Base-by-base conservation (phyloP, 2,329 filamentous ascomycete species). In the Penicillium sp. region DNA sequence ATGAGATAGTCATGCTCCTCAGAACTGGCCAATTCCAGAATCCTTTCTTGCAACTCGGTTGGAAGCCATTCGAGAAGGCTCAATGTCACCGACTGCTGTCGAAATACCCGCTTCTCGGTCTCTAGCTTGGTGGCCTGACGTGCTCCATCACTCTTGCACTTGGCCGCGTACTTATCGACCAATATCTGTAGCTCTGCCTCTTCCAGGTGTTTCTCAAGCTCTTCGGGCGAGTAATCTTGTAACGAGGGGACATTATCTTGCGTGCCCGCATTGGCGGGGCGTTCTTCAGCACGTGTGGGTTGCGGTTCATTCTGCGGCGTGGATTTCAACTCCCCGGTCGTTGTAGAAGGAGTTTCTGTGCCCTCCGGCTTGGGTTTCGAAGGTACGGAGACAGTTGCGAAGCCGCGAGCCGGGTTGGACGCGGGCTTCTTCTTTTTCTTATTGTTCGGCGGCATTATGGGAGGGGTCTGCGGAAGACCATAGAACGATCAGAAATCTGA, bases 391-490 rank as follows among this genome's bases (percentile, higher is more conserved):
- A 89, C 95, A 4, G 93, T 98, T 57, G 92, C 89, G 73, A 96
- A 95, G 15, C 91, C 93, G 69, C 93, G 81, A 33, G 90, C 89
- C 52, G 91, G 89, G 71, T 96, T 97, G 28, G 86, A 82, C 24
- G 82, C 81, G 47, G 87, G 80, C 80, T 96, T 97, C 78, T 89
- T 95, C 76, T 96, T 95, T 75, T 95, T 95, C 72, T 89, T 87
- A 54, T 88, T 87, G 54, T 77, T 75, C 12, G 73, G 66, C 33
- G 87, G 86, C 88, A 92, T 92, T 42, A 32, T 57, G 46, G n/a
- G 24, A 32, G 40, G 55, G 32, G 23, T 49, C 53, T 56, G 46
- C 18, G 6, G 18, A 25, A 37, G 31, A 32, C 28, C 10, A 15
- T 6, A 28, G 9, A 18, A 10, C 13, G 13, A 8, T 20, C 20